Conservation (phyloP, 129 eudicot genomes). For the Centrapalus pauciflorus region DNA sequence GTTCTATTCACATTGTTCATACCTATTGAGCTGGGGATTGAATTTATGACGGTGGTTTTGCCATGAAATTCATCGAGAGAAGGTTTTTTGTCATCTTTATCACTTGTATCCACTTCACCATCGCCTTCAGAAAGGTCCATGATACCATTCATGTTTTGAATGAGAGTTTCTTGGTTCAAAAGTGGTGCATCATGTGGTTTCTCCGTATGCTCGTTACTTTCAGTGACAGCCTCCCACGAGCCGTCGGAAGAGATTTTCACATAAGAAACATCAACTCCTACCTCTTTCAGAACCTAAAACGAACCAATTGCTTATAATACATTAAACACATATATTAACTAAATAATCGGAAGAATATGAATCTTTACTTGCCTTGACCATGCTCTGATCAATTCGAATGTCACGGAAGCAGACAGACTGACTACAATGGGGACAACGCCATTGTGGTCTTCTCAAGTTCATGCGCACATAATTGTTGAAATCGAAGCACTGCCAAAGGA, state of each 20-base stretch:
- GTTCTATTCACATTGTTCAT: constrained; percentile 26
- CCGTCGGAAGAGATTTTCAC: constrained; percentile 63
- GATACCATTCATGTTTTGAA: constrained; percentile 21
- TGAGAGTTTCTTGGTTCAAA: constrained; percentile 25
- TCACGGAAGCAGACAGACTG: constrained; percentile 70
- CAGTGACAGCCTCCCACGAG: constrained; percentile 60
- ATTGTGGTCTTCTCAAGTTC: constrained; percentile 69
- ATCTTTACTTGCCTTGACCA: constrained; percentile 68
- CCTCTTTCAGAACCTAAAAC: constrained; percentile 63
- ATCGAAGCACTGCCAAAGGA: constrained; percentile 71
- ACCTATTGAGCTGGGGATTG: too few relatives aligned
- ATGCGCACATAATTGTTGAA: constrained; percentile 62
- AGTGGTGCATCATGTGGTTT: constrained; percentile 30
- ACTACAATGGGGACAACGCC: constrained; percentile 95
- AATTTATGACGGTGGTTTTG: constrained; percentile 14
- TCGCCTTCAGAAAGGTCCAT: constrained; percentile 62
- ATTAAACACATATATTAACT: not conserved
- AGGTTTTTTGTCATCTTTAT: constrained; percentile 39
- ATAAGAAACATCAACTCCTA: constrained; percentile 48
- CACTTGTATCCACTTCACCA: constrained; percentile 32
- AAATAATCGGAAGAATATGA: not conserved
- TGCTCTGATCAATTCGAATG: constrained; percentile 66
- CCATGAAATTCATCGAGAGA: constrained; percentile 8
- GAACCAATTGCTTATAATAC: not conserved
- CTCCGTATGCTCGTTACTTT: constrained; percentile 37